Evolutionary conservation across 345 rosid species (phyloP), one percentile per base, ranked within the genome.

Genomic region (Luvunga scandens): DNA sequence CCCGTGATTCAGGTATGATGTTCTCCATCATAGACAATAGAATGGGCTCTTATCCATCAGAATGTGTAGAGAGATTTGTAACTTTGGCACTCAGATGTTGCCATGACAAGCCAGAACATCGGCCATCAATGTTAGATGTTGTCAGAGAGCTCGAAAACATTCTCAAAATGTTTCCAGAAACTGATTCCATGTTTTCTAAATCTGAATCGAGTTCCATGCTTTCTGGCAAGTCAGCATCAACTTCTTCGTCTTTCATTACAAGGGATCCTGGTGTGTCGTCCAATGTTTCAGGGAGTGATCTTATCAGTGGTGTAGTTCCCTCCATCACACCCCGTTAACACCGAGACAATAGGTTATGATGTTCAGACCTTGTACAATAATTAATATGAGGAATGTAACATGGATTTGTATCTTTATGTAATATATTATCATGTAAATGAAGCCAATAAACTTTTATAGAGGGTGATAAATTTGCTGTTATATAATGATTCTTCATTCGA

Each of bases 21-120:
- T 84, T 90, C 83, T 91, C 93, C 2, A 72, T 90, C 69, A 84
- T 91, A 81, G 96, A 93, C 90, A 87, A 83, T 79, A 93, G 83
- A 71, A 95, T 95, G 93, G 97, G 93, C 30, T 81, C 93, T 0
- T 95, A 92, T 86, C 92, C 93, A 22, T 83, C 95, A 0, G 95
- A 91, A 80, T 87, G 89, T 48, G 83, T 87, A 4, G 93, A 86
- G 82, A 92, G 79, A 77, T 88, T 93, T 63, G 80, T 84, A 2
- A 75, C 83, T 55, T 75, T 95, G 80, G 93, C 99, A 42, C 84
- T 93, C 56, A 31, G 75, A 42, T 93, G 97, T 81, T 90, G 97
- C 87, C 69, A 87, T 28, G 94, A 93, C 81, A 82, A 81, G 77
- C 90, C 89, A 1, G 94, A 91, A 66, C 81, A 80, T 83, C 88